phyloP scores from a whole-genome alignment of 2,329 filamentous ascomycete species.

The Phialophora chinensis region DNA sequence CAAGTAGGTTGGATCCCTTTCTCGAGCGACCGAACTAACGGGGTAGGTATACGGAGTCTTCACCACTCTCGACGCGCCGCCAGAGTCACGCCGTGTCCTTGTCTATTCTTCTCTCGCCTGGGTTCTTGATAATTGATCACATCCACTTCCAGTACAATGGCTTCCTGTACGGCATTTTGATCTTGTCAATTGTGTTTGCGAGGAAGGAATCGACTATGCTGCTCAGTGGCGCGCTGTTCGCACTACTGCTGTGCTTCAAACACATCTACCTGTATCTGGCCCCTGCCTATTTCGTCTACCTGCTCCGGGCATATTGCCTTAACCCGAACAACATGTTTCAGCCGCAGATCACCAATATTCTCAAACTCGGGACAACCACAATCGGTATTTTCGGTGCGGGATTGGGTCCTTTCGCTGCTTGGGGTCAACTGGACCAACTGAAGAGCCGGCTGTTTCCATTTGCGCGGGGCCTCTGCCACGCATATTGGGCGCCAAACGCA shows the following conservation, averaged over 20 bases:
- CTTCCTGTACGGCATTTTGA: conserved; percentile 87
- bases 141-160: conserved; percentile 99
- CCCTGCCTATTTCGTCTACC: conserved; percentile 91
- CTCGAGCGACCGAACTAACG: conserved; percentile 36
- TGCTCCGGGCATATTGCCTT: conserved; percentile 88
- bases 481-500: conserved; percentile 96
- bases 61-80: conserved; percentile 68
- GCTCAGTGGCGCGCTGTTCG: conserved; percentile 81
- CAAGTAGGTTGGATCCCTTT: conserved; percentile 57
- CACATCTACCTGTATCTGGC: conserved; percentile 98
- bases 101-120: conserved; percentile 88
- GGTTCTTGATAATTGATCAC: conserved; percentile 95
- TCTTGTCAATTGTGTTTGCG: conserved; percentile 84
- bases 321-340: conserved; percentile 74
- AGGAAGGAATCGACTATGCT: conserved; percentile 76
- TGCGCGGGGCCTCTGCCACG: conserved; percentile 89
- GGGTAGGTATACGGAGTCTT: conserved; percentile 74
- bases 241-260: conserved; percentile 87
- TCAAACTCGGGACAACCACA: conserved; percentile 82
- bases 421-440: conserved; percentile 83
- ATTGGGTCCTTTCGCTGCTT: conserved; percentile 84
- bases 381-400: conserved; percentile 74
- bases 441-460: conserved; percentile 89
- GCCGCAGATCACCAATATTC: conserved; percentile 71
- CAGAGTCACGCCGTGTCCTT: conserved; percentile 85